These are phyloP conservation scores for Copromyces sp. DNA, from an alignment of 495 filamentous ascomycete species.

Conservation along the genomic window DNA sequence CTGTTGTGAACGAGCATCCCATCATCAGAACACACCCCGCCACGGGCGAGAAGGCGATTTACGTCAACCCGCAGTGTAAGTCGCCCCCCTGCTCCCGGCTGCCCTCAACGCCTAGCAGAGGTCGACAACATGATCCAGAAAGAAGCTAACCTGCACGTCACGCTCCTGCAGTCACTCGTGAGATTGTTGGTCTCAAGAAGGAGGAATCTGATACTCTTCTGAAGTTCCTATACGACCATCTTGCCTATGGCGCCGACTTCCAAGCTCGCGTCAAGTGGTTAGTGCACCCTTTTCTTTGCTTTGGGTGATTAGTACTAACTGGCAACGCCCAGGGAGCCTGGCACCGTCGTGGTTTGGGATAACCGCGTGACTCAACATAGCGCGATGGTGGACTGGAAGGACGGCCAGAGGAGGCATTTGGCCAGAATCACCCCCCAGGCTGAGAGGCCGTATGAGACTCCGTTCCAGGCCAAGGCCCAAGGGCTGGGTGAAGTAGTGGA, in stretches of 20 bases:
- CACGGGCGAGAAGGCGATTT: slow-evolving; percentile 80
- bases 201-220: slow-evolving; percentile 70
- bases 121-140: background rate
- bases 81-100: slow-evolving; percentile 3
- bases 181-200: slow-evolving; percentile 65
- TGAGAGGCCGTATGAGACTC: slow-evolving; percentile 62
- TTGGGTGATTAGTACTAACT: no score
- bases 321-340: slow-evolving; percentile 32
- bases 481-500: background rate
- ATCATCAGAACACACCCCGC: slow-evolving; percentile 70
- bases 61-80: slow-evolving; percentile 79
- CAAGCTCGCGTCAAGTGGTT: slow-evolving; percentile 72
- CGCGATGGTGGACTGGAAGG: slow-evolving; percentile 70
- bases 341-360: slow-evolving; percentile 85
- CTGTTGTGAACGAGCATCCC: slow-evolving; percentile 61
- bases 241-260: slow-evolving; percentile 73
- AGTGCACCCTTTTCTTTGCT: no score
- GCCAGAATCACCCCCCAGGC: slow-evolving; percentile 81
- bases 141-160: slow-evolving; percentile 5
- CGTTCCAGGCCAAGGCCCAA: slow-evolving; percentile 40
- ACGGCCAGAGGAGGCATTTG: slow-evolving; percentile 68
- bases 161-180: slow-evolving; percentile 47
- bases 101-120: background rate
- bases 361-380: slow-evolving; percentile 73
- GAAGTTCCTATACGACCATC: slow-evolving; percentile 84